Evolutionary conservation across 768 basidiomycete genomes (phyloP), one percentile per base, ranked within the genome.

Genomic region (Pleurotus tuber-regium): DNA sequence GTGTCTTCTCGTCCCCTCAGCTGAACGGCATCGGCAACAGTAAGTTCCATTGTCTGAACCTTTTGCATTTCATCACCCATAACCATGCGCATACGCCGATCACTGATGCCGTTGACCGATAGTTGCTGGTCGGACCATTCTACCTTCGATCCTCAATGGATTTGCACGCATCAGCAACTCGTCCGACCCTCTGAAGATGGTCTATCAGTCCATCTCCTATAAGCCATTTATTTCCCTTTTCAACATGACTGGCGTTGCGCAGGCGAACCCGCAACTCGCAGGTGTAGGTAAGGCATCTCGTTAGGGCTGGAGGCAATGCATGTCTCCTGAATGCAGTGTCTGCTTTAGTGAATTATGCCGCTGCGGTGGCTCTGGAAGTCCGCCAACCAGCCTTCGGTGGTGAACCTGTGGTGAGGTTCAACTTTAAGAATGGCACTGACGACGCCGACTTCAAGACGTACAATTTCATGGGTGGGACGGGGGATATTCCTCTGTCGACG

Each of bases 161-260:
- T 69, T 91, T 26, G 60, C 70, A 0, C 67, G 67, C 8, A 83
- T 91, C 63, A 61, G 65, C 21, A 75, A 82, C 56, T 38, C 65
- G 2, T 68, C 72, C 2, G 72, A 81, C 53, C 77, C 83, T 0
- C 58, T 83, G 51, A 83, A 84, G 62, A 60, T 92, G 35, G 65
- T 73, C 21, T 79, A 85, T 56, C 71, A 79, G 26, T 81, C 80
- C 8, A 73, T 84, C 44, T 76, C 87, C 0, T 91, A 90, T 72
- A 89, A 90, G 65, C 88, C 88, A 0, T 86, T 90, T 70, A 53
- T 89, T 26, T 84, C 84, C 7, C 65, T 91, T 39, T 90, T 91
- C 72, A 86, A 87, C 66, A 83, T 91, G 80, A 87, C 85, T 0
- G 75, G 79, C 2, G 74, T 77, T 21, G 76, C 77, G 8, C 62